A percentile compares a stretch with the other conserved stretches of the same genome.
Evolutionary conservation across 345 rosid species (phyloP).

Genomic region (Excoecaria agallocha): DNA sequence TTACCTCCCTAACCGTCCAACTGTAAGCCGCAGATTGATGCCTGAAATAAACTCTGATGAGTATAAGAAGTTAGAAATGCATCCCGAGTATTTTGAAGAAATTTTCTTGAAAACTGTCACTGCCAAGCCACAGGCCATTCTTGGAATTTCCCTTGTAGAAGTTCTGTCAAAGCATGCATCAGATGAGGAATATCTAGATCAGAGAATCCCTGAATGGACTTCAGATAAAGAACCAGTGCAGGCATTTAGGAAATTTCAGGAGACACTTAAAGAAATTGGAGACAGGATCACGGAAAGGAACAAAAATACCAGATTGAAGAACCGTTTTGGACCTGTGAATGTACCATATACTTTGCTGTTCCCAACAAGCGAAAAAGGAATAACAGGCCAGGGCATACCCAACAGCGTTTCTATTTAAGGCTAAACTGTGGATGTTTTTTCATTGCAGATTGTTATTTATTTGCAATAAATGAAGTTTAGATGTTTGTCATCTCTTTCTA

Average conservation of each 20-base stretch:
- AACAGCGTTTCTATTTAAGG: constrained; percentile 29
- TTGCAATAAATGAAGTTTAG: neutral
- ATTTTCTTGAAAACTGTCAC: constrained; percentile 34
- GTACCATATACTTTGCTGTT: constrained; percentile 23
- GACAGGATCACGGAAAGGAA: constrained; percentile 19
- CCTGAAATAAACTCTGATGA: constrained; percentile 32
- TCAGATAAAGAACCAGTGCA: constrained; percentile 21
- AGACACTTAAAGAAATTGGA: constrained; percentile 28
- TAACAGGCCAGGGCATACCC: constrained; percentile 29
- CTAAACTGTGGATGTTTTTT: neutral
- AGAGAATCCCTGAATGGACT: constrained; percentile 42
- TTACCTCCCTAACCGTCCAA: constrained; percentile 40
- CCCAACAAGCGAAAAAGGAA: constrained; percentile 23
- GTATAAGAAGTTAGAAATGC: constrained; percentile 25
- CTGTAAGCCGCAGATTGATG: constrained; percentile 38
- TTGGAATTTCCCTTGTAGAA: constrained; percentile 39
- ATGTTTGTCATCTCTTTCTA: too few species aligned
- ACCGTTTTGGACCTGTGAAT: constrained; percentile 22
- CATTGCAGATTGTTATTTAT: neutral
- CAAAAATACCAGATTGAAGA: constrained; percentile 11
- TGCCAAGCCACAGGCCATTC: constrained; percentile 28
- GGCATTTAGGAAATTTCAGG: constrained; percentile 35
- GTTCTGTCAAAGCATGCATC: constrained; percentile 38
- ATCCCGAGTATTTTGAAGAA: constrained; percentile 23
- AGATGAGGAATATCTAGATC: constrained; percentile 40